These are phyloP conservation scores for Rubroboletus satanas DNA, from an alignment of 768 basidiomycete species.

Conservation along the genomic window DNA sequence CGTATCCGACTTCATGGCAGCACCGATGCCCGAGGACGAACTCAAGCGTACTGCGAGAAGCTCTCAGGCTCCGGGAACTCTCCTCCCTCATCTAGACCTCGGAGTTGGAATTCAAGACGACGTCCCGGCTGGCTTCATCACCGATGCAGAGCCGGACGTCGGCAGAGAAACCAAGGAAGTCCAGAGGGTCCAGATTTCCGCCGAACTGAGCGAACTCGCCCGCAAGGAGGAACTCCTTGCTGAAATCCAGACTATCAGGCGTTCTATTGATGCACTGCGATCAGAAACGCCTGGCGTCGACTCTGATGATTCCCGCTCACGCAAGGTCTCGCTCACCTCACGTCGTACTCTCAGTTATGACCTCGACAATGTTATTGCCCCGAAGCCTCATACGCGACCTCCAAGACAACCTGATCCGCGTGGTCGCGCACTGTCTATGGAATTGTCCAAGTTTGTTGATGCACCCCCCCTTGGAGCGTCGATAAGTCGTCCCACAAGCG, in stretches of 20 bases:
- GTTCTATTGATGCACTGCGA: constrained; percentile 73
- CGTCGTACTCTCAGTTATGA: constrained; percentile 68
- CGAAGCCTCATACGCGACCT: constrained; percentile 61
- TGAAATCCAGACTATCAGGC: constrained; percentile 76
- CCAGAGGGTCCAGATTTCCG: constrained; percentile 35
- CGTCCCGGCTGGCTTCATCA: constrained; percentile 68
- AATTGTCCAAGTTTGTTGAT: constrained; percentile 48
- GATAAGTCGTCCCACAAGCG: constrained; percentile 67
- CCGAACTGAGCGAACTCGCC: constrained; percentile 50
- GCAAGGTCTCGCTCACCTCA: constrained; percentile 62
- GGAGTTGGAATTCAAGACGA: constrained; percentile 71
- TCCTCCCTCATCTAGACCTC: constrained; percentile 69
- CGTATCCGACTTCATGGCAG: constrained; percentile 69
- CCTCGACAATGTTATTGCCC: constrained; percentile 48
- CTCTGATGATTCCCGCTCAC: constrained; percentile 56
- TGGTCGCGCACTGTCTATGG: constrained; percentile 69
- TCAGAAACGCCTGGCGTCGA: constrained; percentile 56
- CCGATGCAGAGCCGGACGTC: constrained; percentile 36
- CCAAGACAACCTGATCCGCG: constrained; percentile 68
- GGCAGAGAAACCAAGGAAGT: constrained; percentile 30
- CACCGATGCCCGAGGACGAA: constrained; percentile 61
- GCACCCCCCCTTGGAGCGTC: constrained; percentile 45
- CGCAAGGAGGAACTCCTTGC: constrained; percentile 68
- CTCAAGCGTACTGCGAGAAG: constrained; percentile 47
- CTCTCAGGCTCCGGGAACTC: constrained; percentile 48